Evolutionary conservation across 768 basidiomycete genomes (phyloP).

Genomic region (Mycena leptocephala): DNA sequence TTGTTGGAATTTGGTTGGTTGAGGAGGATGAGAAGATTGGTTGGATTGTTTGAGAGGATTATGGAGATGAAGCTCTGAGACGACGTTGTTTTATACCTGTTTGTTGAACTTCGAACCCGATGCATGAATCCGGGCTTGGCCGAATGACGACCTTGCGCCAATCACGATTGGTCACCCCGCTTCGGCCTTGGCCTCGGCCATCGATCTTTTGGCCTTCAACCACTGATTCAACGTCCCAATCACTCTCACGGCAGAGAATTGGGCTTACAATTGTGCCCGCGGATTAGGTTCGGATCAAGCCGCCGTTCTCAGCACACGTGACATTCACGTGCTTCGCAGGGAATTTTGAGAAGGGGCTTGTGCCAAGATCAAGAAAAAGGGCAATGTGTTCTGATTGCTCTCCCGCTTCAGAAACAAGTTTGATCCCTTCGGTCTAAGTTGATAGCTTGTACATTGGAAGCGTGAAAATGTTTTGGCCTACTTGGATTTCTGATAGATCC

Average conservation of each 20-base stretch:
- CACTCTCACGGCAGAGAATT: not conserved
- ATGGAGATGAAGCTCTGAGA: not conserved
- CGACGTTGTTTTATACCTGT: not conserved
- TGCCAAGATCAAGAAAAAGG: no score
- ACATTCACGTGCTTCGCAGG: no score
- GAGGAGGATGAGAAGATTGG: not conserved
- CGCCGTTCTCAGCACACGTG: no score
- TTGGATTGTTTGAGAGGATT: not conserved
- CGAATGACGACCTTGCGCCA: not conserved
- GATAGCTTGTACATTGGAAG: no score
- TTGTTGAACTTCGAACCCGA: not conserved
- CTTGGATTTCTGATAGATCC: no score
- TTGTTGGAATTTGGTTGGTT: not conserved
- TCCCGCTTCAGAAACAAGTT: no score
- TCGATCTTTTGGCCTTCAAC: not conserved
- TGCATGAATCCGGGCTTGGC: not conserved
- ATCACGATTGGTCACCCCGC: not conserved
- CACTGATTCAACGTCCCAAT: not conserved
- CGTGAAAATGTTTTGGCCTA: no score
- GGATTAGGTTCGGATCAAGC: no score
- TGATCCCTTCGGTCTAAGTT: no score
- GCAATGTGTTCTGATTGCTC: no score
- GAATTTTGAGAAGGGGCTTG: no score
- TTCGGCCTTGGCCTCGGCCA: not conserved
- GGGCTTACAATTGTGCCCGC: not conserved